Conservation (phyloP, 1,284 basidiomycete species). For the Ceratobasidium sp. region DNA sequence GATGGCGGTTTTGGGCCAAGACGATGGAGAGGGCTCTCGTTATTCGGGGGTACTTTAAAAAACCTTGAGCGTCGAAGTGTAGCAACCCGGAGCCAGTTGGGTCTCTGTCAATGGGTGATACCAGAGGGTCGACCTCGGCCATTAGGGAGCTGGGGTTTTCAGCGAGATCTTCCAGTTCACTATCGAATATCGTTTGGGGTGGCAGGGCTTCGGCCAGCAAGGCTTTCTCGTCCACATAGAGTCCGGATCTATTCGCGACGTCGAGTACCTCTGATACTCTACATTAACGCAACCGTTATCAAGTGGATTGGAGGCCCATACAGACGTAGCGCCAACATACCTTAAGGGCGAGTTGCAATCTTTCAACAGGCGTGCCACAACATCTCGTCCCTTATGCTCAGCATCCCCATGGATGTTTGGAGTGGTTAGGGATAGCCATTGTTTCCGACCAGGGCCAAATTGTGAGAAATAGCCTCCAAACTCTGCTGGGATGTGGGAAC, state of each 20-base stretch:
- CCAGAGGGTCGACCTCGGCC: constrained; percentile 42
- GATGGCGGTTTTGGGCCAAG: constrained; percentile 69
- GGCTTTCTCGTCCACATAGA: constrained; percentile 24
- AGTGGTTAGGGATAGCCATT: background rate
- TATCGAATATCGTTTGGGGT: background rate
- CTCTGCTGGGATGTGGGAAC: background rate
- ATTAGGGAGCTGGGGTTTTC: constrained; percentile 34
- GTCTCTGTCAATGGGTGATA: constrained; percentile 7
- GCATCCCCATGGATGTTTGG: background rate
- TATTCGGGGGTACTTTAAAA: constrained; percentile 72
- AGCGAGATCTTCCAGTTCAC: background rate
- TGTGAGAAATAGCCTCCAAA: background rate
- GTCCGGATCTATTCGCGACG: constrained; percentile 7
- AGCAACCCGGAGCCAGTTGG: constrained; percentile 5
- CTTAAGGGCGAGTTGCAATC: constrained; percentile 1
- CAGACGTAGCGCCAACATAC: background rate
- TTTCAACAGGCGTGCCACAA: constrained; percentile 6
- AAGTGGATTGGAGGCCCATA: background rate
- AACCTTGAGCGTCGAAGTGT: constrained; percentile 62
- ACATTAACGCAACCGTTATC: background rate
- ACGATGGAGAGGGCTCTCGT: constrained; percentile 69
- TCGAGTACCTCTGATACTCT: constrained; percentile 19
- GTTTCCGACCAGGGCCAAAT: background rate
- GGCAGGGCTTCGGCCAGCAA: constrained; percentile 22
- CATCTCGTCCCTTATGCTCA: background rate